phyloP scores from a whole-genome alignment of 768 basidiomycete species.

The Kwoniella sp. region DNA sequence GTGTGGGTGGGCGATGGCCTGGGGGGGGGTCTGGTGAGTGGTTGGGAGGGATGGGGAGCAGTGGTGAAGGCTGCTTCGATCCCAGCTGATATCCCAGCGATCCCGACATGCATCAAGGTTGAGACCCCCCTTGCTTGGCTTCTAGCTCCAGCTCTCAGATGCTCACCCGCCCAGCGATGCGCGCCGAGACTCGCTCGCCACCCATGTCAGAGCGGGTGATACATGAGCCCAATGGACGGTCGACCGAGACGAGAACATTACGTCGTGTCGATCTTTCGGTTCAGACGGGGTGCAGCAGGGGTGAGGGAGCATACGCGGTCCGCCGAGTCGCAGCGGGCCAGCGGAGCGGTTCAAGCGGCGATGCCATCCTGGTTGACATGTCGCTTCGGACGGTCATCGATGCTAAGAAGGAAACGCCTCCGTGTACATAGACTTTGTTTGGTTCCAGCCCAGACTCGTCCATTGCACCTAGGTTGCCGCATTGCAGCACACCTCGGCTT shows the following conservation, averaged over 20 bases:
- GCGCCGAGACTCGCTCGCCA: neutral
- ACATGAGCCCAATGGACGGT: neutral
- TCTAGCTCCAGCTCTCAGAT: too few relatives aligned
- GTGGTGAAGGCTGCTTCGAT: too few relatives aligned
- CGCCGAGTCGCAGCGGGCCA: neutral
- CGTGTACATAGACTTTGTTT: too few relatives aligned
- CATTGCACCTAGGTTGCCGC: too few relatives aligned
- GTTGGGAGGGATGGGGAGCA: neutral
- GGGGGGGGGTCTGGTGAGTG: neutral
- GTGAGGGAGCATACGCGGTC: neutral
- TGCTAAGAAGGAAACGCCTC: neutral
- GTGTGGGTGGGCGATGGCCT: neutral
- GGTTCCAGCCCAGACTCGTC: too few relatives aligned
- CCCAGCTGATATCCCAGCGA: neutral
- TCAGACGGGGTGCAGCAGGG: neutral
- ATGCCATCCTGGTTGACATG: neutral
- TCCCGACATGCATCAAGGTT: neutral
- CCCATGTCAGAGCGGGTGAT: neutral
- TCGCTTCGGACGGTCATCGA: neutral
- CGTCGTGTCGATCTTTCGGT: neutral
- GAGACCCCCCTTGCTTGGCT: neutral
- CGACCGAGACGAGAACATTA: too few relatives aligned
- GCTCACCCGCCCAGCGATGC: too few relatives aligned
- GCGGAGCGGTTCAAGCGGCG: neutral
- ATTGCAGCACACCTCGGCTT: too few relatives aligned